A percentile compares a stretch with the other conserved stretches of the same genome.
These are phyloP conservation scores for Nannochloropsis gaditana DNA, from an alignment of 108 stramenopile genomes.

Conservation along the genomic window DNA sequence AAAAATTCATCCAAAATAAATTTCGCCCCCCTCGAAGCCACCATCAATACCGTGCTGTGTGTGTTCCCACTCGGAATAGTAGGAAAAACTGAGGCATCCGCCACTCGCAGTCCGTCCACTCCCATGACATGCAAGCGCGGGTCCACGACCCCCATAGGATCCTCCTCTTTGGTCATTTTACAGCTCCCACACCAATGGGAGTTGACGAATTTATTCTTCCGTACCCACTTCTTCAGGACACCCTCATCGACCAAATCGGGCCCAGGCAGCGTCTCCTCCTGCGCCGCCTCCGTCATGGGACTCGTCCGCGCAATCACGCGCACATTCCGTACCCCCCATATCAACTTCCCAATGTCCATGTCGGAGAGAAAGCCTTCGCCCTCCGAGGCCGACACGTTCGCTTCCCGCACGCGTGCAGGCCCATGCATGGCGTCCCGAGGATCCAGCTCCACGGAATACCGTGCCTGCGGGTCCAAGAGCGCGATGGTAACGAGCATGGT, in stretches of 20 bases:
- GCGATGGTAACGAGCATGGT: constrained; percentile 47
- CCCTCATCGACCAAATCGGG: constrained; percentile 33
- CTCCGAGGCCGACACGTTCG: constrained; percentile 21
- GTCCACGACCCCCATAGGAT: constrained; percentile 38
- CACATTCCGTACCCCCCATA: constrained; percentile 42
- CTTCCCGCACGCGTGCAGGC: constrained; percentile 21
- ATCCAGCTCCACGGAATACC: constrained; percentile 32
- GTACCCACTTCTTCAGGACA: constrained; percentile 33
- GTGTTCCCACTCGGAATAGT: constrained; percentile 51
- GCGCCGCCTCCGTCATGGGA: constrained; percentile 31
- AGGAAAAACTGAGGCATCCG: constrained; percentile 48
- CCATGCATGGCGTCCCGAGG: constrained; percentile 25
- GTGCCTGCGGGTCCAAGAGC: constrained; percentile 41
- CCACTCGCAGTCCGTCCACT: constrained; percentile 30
- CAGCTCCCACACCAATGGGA: constrained; percentile 50
- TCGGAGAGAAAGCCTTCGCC: constrained; percentile 24
- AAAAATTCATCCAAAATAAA: constrained; percentile 32
- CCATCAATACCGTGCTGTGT: constrained; percentile 44
- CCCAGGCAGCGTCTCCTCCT: constrained; percentile 38
- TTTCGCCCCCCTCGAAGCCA: constrained; percentile 42
- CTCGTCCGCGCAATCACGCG: constrained; percentile 36
- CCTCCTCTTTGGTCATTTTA: constrained; percentile 27
- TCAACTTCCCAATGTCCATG: constrained; percentile 30
- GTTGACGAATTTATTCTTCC: constrained; percentile 37
- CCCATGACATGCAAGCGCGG: constrained; percentile 38